phyloP scores from a whole-genome alignment of 2,329 filamentous ascomycete genomes.

The Colletotrichum sp. region DNA sequence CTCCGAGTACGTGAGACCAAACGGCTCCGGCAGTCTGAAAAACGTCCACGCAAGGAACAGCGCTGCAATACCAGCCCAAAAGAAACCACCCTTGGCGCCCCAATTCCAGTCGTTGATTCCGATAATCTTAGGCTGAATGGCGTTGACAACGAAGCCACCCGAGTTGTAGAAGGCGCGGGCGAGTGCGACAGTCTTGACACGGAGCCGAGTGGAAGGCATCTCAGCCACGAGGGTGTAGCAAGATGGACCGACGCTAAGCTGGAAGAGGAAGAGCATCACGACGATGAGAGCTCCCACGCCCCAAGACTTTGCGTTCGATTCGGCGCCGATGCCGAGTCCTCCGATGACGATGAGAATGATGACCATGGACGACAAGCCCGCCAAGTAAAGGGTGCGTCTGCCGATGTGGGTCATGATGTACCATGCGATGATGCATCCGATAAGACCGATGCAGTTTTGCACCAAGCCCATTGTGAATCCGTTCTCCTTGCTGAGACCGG shows the following conservation, averaged over 20 bases:
- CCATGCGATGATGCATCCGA: constrained; percentile 43
- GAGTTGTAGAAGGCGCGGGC: constrained; percentile 45
- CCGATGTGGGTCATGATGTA: constrained; percentile 43
- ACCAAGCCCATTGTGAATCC: constrained; percentile 43
- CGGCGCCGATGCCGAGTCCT: constrained; percentile 30
- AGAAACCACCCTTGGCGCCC: constrained; percentile 31
- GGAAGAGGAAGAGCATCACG: constrained; percentile 48
- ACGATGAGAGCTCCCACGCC: constrained; percentile 42
- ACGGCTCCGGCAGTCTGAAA: constrained; percentile 34
- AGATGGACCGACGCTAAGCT: constrained; percentile 38
- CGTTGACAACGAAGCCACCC: constrained; percentile 41
- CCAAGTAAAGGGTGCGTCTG: constrained; percentile 43
- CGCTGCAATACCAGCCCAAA: constrained; percentile 31
- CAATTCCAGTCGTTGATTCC: constrained; percentile 29
- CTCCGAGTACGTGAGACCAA: constrained; percentile 25
- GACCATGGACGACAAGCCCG: constrained; percentile 41
- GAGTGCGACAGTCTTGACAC: constrained; percentile 51
- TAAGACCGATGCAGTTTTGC: constrained; percentile 45
- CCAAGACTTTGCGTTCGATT: constrained; percentile 40
- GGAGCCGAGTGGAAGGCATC: constrained; percentile 47
- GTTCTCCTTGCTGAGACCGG: constrained; percentile 30
- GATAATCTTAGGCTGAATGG: constrained; percentile 15
- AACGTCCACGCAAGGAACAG: constrained; percentile 32
- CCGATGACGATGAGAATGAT: constrained; percentile 38
- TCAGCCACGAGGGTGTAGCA: constrained; percentile 51